phyloP scores from a whole-genome alignment of 495 filamentous ascomycete genomes.

The Aspergillus bridgeri region DNA sequence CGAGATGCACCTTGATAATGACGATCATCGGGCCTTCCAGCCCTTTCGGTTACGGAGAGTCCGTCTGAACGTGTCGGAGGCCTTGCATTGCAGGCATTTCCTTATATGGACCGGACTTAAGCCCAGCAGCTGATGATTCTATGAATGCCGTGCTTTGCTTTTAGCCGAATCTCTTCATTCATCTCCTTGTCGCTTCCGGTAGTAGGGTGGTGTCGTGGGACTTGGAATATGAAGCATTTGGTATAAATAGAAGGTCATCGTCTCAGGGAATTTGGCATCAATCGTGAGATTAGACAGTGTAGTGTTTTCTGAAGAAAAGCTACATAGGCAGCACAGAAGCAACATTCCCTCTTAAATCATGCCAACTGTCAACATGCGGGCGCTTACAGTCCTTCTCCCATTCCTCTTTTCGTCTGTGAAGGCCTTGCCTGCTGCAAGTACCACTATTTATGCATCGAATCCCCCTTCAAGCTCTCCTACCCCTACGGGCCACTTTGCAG shows the following conservation, averaged over 20 bases:
- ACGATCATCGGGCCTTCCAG: slow-evolving; percentile 12
- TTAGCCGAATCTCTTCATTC: slow-evolving; percentile 3
- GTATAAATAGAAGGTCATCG: neutral
- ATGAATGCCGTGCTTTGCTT: neutral
- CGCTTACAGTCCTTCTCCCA: slow-evolving; percentile 9
- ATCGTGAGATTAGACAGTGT: neutral
- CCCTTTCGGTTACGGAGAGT: slow-evolving; percentile 18
- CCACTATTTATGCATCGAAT: slow-evolving; percentile 9
- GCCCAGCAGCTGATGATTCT: neutral
- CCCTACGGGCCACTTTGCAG: slow-evolving; percentile 31
- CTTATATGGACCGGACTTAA: neutral
- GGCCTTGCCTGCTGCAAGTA: slow-evolving; percentile 17
- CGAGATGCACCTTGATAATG: slow-evolving; percentile 1
- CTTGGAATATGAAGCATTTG: neutral
- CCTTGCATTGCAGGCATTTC: neutral
- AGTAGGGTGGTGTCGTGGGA: neutral
- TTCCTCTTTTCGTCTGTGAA: slow-evolving; percentile 13
- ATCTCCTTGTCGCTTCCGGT: slow-evolving; percentile 11
- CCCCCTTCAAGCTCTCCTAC: slow-evolving; percentile 10
- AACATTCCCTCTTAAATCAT: slow-evolving; percentile 1
- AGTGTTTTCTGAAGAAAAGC: neutral
- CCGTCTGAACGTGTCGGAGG: slow-evolving; percentile 4
- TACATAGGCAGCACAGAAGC: neutral
- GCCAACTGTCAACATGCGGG: slow-evolving; percentile 13
- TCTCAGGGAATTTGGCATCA: neutral